These are phyloP conservation scores for Thelephora terrestris DNA, from an alignment of 1,284 basidiomycete species.

Conservation along the genomic window DNA sequence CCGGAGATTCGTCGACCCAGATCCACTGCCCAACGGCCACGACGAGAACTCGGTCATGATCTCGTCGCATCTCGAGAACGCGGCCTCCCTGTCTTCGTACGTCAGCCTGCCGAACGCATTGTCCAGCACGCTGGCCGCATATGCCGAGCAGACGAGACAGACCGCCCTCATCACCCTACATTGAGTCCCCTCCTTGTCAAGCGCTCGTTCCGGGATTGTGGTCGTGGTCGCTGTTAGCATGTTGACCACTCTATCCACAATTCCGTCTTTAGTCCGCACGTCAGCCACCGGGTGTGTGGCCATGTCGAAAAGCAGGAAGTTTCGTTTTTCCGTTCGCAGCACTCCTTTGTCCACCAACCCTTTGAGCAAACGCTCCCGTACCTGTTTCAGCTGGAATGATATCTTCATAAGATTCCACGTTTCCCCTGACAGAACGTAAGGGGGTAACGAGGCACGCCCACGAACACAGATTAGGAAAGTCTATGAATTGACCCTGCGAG, in stretches of 20 bases:
- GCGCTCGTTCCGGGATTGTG: slow-evolving; percentile 62
- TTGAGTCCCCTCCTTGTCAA: slow-evolving; percentile 71
- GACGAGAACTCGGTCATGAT: slow-evolving; percentile 80
- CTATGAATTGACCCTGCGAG: too few species aligned
- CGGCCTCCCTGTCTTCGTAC: slow-evolving; percentile 86
- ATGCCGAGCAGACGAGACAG: slow-evolving; percentile 77
- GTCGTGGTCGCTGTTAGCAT: slow-evolving; percentile 79
- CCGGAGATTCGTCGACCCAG: slow-evolving; percentile 25
- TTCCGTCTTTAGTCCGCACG: slow-evolving; percentile 77
- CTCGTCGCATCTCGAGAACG: slow-evolving; percentile 87
- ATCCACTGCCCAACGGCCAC: slow-evolving; percentile 69
- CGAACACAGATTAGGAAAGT: not conserved
- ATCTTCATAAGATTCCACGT: slow-evolving; percentile 99
- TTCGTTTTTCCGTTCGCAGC: slow-evolving; percentile 93
- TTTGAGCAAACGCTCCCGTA: slow-evolving; percentile 93
- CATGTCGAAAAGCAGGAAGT: slow-evolving; percentile 98
- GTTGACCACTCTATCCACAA: slow-evolving; percentile 66
- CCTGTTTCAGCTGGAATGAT: slow-evolving; percentile 94
- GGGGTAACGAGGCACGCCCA: not conserved
- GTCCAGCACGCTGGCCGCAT: slow-evolving; percentile 91
- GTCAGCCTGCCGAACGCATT: slow-evolving; percentile 81
- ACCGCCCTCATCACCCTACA: slow-evolving; percentile 76
- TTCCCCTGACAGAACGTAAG: slow-evolving; percentile 51
- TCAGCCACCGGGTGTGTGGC: slow-evolving; percentile 94
- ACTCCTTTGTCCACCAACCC: slow-evolving; percentile 96